Evolutionary conservation across 2,329 filamentous ascomycete species (phyloP), one percentile per base, ranked within the genome.

Genomic region (Parastagonospora nodorum): DNA sequence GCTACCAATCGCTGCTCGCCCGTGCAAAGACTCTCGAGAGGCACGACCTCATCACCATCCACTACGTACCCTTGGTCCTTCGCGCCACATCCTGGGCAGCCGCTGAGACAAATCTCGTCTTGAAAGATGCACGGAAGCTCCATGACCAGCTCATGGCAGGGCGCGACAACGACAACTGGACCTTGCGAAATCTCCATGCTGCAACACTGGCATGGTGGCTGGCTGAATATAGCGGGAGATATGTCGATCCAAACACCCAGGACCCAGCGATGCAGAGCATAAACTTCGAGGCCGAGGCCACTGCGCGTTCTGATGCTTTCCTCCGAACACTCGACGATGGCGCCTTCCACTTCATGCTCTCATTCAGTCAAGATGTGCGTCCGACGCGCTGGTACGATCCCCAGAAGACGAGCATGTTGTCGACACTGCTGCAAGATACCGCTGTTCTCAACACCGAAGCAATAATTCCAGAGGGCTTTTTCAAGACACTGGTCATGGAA

Each of bases 211-310:
- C 88, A 4, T 92, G 90, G 82, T 99, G 94, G 94, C 82, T 97
- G 40, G 88, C 90, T 29, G 92, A 97, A 67, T 97, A 97, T 74
- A 94, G 90, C 60, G 90, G 91, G 2, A 90, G 91, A 80, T 96
- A 92, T 69, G 81, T 90, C 50, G 91, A 96, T 61, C 84, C 88
- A 63, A 82, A 84, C 15, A 81, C 84, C 30, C 58, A 69, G 79
- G 83, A 55, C 80, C 83, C 42, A 14, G 66, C 68, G 15, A 55
- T 72, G 31, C 61, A 61, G 28, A 83, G 82, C 41, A 82, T 88
- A 48, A 84, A 92, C 64, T 75, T 90, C 29, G 76, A 78, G 42
- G 75, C 77, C 74, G 90, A 94, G 72, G 85, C 88, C 45, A 84
- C 84, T 42, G 82, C 87, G 57, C 82, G 91, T 51, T 86, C 88